A percentile compares a stretch with the other conserved stretches of the same genome.
phyloP scores from a whole-genome alignment of 2,329 filamentous ascomycete genomes.

The Arthrobotrys musiformis region DNA sequence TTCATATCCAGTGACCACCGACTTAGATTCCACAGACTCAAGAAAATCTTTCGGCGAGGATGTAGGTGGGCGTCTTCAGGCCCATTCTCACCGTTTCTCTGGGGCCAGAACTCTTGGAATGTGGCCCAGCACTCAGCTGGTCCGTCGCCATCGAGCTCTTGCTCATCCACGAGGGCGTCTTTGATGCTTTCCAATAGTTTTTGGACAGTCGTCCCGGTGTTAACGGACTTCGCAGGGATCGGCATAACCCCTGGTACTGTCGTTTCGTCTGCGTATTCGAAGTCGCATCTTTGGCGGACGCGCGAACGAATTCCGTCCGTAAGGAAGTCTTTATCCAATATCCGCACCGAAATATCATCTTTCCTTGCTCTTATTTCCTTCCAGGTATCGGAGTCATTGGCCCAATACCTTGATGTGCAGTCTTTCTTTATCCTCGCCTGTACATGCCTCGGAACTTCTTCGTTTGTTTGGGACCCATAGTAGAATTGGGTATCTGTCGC shows the following conservation, averaged over 20 bases:
- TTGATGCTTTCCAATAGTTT: not conserved
- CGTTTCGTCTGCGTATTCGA: not conserved
- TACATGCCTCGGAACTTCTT: not conserved
- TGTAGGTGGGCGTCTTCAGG: not conserved
- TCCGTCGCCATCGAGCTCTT: not conserved
- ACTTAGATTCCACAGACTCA: conserved; percentile 9
- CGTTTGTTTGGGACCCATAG: not conserved
- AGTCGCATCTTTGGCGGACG: not conserved
- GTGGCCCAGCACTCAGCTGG: conserved; percentile 2
- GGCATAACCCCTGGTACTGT: not conserved
- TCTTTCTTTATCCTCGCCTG: not conserved
- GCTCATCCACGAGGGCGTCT: not conserved
- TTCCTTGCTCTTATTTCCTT: not conserved
- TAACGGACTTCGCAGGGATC: not conserved
- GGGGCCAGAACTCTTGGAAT: not conserved
- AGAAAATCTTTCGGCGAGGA: conserved; percentile 12
- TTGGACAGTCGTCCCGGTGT: not conserved
- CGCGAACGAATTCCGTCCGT: not conserved
- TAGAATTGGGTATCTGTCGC: conserved; percentile 12
- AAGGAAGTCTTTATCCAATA: not conserved
- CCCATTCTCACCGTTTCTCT: not conserved
- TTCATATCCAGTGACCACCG: not conserved
- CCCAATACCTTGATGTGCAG: not conserved
- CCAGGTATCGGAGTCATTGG: conserved; percentile 3
- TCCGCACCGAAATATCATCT: conserved; percentile 1